Conservation (phyloP, 2,329 filamentous ascomycete genomes). For the Fusarium nisikadoi region DNA sequence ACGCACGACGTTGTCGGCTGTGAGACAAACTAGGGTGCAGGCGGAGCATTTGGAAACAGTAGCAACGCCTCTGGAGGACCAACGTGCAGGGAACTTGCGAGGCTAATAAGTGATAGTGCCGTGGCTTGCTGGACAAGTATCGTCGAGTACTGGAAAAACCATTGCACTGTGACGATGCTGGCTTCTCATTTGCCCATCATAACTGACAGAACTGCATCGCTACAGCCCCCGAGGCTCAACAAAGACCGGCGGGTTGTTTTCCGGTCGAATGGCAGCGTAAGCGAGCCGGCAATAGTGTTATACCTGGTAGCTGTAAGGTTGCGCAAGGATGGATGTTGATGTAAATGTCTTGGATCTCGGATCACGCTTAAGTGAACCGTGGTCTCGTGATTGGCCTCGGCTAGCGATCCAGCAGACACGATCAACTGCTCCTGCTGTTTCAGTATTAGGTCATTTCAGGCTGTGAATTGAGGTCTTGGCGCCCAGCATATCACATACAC, state of each 20-base stretch:
- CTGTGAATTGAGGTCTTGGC: neutral
- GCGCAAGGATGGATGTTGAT: neutral
- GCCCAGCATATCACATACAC: neutral
- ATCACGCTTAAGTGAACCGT: slow-evolving; percentile 25
- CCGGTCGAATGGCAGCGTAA: slow-evolving; percentile 23
- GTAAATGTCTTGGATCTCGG: slow-evolving; percentile 33
- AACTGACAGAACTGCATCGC: slow-evolving; percentile 36
- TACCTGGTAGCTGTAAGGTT: neutral
- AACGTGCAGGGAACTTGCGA: slow-evolving; percentile 21
- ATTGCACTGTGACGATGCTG: slow-evolving; percentile 40
- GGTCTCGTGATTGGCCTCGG: slow-evolving; percentile 21
- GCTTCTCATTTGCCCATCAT: slow-evolving; percentile 39
- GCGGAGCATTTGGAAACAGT: neutral
- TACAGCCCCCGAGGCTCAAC: slow-evolving; percentile 14
- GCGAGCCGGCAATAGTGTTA: slow-evolving; percentile 4
- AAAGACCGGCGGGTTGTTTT: slow-evolving; percentile 14
- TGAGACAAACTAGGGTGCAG: neutral
- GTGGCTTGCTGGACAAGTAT: slow-evolving; percentile 37
- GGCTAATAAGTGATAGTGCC: slow-evolving; percentile 40
- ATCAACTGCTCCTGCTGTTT: slow-evolving; percentile 34
- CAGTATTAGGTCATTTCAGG: slow-evolving; percentile 21
- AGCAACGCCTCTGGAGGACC: slow-evolving; percentile 9
- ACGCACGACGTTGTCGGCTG: neutral
- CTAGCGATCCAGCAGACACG: neutral
- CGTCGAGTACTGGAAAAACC: slow-evolving; percentile 36